Conservation (phyloP, 257 asterid species). For the Solanum okadae region DNA sequence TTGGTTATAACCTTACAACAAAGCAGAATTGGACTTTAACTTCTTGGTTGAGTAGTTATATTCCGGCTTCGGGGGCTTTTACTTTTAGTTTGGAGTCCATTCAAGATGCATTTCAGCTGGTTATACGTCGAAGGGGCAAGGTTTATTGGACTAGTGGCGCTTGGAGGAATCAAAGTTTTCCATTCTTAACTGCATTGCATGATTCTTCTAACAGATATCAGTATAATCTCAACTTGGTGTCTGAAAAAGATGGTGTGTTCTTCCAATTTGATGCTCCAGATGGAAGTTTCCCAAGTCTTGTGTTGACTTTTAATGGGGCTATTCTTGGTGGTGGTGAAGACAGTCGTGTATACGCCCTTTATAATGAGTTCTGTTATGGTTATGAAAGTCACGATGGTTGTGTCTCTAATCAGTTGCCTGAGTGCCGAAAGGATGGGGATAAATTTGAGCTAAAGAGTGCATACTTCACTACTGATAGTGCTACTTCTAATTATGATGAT, state of each 20-base stretch:
- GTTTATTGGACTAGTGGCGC: not conserved
- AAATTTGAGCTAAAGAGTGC: not conserved
- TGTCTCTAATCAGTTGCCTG: constrained; percentile 2
- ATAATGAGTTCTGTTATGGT: not conserved
- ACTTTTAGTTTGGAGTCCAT: not conserved
- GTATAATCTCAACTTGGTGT: not conserved
- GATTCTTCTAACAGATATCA: not conserved
- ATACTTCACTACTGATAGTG: not conserved
- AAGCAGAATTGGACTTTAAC: constrained; percentile 26
- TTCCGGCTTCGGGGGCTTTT: constrained; percentile 14
- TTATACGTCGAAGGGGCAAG: not conserved
- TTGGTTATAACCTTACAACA: constrained; percentile 31
- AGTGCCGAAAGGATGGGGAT: constrained; percentile 2
- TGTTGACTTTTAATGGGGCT: not conserved
- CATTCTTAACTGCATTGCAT: not conserved
- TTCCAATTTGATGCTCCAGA: not conserved
- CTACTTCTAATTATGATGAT: not conserved
- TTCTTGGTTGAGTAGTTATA: constrained; percentile 26
- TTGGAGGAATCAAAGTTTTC: not conserved
- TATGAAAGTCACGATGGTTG: constrained; percentile 9
- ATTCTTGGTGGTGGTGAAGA: not conserved
- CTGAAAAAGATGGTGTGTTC: not conserved
- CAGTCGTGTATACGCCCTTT: not conserved
- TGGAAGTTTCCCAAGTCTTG: not conserved
- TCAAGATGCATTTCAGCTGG: not conserved